Evolutionary conservation across 352 stramenopile species (phyloP), one percentile per base, ranked within the genome.

Genomic region (Phytophthora fragariae): DNA sequence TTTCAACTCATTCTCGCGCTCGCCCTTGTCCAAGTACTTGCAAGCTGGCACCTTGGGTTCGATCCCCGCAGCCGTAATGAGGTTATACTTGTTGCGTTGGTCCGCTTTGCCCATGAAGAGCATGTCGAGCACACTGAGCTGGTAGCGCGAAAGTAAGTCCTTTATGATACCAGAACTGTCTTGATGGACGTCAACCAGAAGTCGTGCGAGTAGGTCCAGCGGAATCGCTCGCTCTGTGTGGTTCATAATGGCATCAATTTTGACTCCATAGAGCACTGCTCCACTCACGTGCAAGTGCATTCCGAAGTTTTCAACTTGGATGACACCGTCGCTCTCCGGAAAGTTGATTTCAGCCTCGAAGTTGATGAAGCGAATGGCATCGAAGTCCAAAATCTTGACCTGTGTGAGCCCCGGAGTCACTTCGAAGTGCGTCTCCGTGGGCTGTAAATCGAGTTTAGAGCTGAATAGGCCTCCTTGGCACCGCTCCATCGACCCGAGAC

Each of bases 291-390:
- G 77, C 3, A 96, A 71, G 55, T 93, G 88, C 79, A 94, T 93
- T 5, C 97, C 97, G 78, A 99, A 99, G 60, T 97, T 99, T 77
- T 99, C 97, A 14, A 99, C 88, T 73, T 99, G 97, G 55, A 98
- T 95, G 27, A 99, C 81, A 57, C 96, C 97, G 24, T 94, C 90
- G 46, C 97, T 91, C 73, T 98, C 95, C 6, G 96, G 90, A 65
- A 98, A 98, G 60, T 98, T 93, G 74, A 99, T 99, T 72, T 99
- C 97, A 10, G 97, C 97, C 73, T 99, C 97, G 64, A 99, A 99
- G 72, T 99, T 99, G 68, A 99, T 98, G 68, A 99, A 98, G 50
- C 98, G 97, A 24, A 97, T 98, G 57, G 98, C 83, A 54, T 98
- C 98, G 75, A 99, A 99, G 76, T 99, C 97, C 12, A 99, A 82